Base-by-base conservation (phyloP, 1,284 basidiomycete species). In the Phenoliferia sp. region DNA sequence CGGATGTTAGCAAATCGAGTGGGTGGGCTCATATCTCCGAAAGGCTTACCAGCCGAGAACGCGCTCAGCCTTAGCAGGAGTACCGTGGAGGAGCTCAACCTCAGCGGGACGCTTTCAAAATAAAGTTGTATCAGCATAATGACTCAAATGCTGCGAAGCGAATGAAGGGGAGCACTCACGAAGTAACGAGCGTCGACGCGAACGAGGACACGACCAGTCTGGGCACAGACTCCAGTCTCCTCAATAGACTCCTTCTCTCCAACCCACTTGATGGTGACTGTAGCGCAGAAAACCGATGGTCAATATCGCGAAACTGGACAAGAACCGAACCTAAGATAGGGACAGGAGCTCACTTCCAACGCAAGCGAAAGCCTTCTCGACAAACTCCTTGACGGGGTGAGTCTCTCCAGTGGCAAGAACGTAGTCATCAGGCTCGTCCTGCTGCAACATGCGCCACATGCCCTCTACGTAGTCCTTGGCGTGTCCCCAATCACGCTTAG, bases 331-430 rank as follows among this genome's bases (percentile, higher is more conserved):
- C 39, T 44, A 12, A 26, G 48, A 52, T 7, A 26, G 22, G 48
- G 48, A 22, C 1, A 22, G 15, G 31, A 32, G n/a, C 55, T 15
- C 29, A 57, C 55, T 84, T 50, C 85, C 87, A 33, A 91, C 84
- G 57, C 84, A 80, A 9, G 74, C 81, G 78, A 95, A 95, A 28
- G 92, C 80, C 80, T 90, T 91, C 77, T 93, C 87, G 69, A 94
- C 90, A 75, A 87, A 94, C 80, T 94, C 90, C 61, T 90, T 87
- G 35, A 95, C 92, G 56, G 86, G 86, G 79, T 95, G 93, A 33
- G 91, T 94, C 82, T 94, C 92, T 36, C 91, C 91, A 1, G 90
- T 94, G 0, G 92, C 92, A 55, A 95, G 88, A 44, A 95, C 92
- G 76, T 90, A 95, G 80, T 95, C 92, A 28, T 91, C 86, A 1